Percentiles rank a stretch among this genome's conserved stretches.
These are phyloP conservation scores for Candida smagusa DNA, from an alignment of 1,139 yeast genomes.

Conservation along the genomic window DNA sequence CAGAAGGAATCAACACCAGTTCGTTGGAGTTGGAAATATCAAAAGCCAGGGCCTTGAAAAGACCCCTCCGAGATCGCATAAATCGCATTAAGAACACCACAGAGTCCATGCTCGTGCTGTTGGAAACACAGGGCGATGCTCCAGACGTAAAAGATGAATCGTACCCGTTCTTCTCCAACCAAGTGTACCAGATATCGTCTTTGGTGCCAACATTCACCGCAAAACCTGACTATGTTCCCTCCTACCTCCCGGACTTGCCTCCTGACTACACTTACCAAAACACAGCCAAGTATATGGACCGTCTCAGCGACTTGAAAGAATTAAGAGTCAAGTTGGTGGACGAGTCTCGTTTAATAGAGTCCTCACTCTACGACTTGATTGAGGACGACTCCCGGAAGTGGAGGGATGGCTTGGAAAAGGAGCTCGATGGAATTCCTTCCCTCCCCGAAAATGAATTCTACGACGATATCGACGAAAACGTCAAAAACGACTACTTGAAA, in stretches of 20 bases:
- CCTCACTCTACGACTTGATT: slow-evolving; percentile 62
- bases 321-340: slow-evolving; percentile 69
- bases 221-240: slow-evolving; percentile 58
- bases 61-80: slow-evolving; percentile 6
- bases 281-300: slow-evolving; percentile 63
- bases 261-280: slow-evolving; percentile 88
- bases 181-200: slow-evolving; percentile 48
- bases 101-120: slow-evolving; percentile 2
- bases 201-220: slow-evolving; percentile 53
- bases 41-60: slow-evolving; percentile 17
- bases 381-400: slow-evolving; percentile 39
- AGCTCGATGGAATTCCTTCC: slow-evolving; percentile 23
- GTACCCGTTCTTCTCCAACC: slow-evolving; percentile 41
- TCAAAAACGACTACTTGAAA: not conserved
- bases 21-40: slow-evolving; percentile 44
- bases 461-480: slow-evolving; percentile 8
- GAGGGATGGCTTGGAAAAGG: slow-evolving; percentile 26
- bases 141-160: slow-evolving; percentile 18
- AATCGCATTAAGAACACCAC: slow-evolving; percentile 6
- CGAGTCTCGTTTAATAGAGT: slow-evolving; percentile 78
- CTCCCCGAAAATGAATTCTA: slow-evolving; percentile 11
- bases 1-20: slow-evolving; percentile 41
- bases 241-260: slow-evolving; percentile 81
- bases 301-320: slow-evolving; percentile 68
- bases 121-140: slow-evolving; percentile 5